phyloP scores from a whole-genome alignment of 495 filamentous ascomycete genomes.

The Entonaema liquescens region DNA sequence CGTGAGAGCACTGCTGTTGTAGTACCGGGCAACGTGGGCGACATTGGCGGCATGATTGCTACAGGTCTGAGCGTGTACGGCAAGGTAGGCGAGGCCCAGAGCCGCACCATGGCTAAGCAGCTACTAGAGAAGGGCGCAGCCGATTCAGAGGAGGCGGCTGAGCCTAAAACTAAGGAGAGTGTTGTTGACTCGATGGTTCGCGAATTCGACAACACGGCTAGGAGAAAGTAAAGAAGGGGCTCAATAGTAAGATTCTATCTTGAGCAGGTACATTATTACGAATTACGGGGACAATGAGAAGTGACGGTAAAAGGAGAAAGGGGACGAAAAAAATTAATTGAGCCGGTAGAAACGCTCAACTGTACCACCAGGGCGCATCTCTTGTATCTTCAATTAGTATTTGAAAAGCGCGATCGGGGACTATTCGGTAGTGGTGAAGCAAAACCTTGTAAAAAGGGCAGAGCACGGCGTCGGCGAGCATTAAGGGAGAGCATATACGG shows the following conservation, averaged over 20 bases:
- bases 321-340: neutral
- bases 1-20: slow-evolving; percentile 94
- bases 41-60: slow-evolving; percentile 96
- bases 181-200: slow-evolving; percentile 49
- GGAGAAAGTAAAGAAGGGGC: slow-evolving; percentile 19
- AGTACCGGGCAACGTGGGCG: slow-evolving; percentile 96
- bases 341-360: neutral
- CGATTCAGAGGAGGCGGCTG: slow-evolving; percentile 31
- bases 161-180: slow-evolving; percentile 41
- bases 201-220: slow-evolving; percentile 48
- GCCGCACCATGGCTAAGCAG: slow-evolving; percentile 68
- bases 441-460: slow-evolving; percentile 13
- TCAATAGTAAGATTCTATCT: neutral
- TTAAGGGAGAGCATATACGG: slow-evolving; percentile 6
- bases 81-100: slow-evolving; percentile 88
- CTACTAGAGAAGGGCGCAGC: slow-evolving; percentile 42
- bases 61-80: slow-evolving; percentile 95
- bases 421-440: neutral
- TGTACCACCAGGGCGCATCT: slow-evolving; percentile 18
- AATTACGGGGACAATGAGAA: neutral
- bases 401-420: slow-evolving; percentile 9
- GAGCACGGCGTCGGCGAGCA: slow-evolving; percentile 35
- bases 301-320: neutral
- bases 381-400: slow-evolving; percentile 1
- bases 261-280: neutral